A percentile compares a stretch with the other conserved stretches of the same genome.
Evolutionary conservation across 2,329 filamentous ascomycete genomes (phyloP).

Genomic region (Cercospora janseana): DNA sequence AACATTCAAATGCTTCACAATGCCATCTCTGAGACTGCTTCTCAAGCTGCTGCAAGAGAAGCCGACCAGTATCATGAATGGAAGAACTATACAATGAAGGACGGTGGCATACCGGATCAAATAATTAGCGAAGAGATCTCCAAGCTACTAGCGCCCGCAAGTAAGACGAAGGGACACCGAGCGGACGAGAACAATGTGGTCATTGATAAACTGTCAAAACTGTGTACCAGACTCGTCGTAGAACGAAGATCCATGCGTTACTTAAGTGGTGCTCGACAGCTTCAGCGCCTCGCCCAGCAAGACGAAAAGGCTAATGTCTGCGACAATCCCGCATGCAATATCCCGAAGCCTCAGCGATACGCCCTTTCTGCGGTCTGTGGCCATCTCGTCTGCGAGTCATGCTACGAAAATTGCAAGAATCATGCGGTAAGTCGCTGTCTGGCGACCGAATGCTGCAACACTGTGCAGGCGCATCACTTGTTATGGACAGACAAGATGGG

Average conservation of each 20-base stretch:
- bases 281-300: conserved; percentile 1
- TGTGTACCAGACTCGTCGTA: conserved; percentile 25
- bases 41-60: conserved; percentile 14
- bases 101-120: conserved; percentile 30
- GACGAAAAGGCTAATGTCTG: not conserved
- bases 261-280: conserved; percentile 22
- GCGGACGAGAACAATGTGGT: conserved; percentile 15
- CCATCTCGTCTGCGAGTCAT: conserved; percentile 50
- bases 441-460: conserved; percentile 43
- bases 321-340: conserved; percentile 13
- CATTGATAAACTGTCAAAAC: conserved; percentile 16
- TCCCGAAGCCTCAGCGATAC: not conserved
- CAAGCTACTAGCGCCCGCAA: conserved; percentile 5
- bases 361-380: conserved; percentile 52
- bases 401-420: conserved; percentile 32
- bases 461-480: conserved; percentile 42
- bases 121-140: conserved; percentile 31
- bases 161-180: not conserved
- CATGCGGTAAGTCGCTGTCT: conserved; percentile 40
- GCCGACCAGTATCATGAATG: conserved; percentile 20
- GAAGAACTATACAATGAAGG: conserved; percentile 23
- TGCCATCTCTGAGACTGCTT: conserved; percentile 5
- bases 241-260: conserved; percentile 29
- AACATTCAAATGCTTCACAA: conserved; percentile 9
- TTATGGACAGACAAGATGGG: conserved; percentile 42